These are phyloP conservation scores for Boletellus ananas DNA, from an alignment of 768 basidiomycete species.

Conservation along the genomic window DNA sequence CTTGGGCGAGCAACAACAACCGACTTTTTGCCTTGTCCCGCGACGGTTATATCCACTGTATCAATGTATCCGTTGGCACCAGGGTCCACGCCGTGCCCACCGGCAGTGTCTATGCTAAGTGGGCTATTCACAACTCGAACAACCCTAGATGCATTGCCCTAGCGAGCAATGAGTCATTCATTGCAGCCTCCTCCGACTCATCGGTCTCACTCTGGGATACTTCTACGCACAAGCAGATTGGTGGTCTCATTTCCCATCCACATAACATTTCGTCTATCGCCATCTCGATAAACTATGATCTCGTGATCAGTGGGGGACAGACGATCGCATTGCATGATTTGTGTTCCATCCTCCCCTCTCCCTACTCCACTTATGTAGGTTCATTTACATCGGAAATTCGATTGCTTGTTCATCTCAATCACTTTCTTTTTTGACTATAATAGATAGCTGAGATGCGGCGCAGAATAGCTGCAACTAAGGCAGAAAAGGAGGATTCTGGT, in stretches of 20 bases:
- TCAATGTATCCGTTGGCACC: no score
- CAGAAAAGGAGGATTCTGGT: not conserved
- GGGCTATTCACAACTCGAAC: not conserved
- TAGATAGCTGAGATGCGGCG: not conserved
- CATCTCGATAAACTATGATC: not conserved
- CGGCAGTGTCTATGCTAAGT: not conserved
- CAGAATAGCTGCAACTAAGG: not conserved
- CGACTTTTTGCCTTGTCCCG: not conserved
- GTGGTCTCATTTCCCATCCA: not conserved
- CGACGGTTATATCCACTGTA: not conserved
- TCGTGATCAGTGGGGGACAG: not conserved
- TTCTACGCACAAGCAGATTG: conserved; percentile 1
- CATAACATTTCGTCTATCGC: not conserved
- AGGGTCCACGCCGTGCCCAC: no score
- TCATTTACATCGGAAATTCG: not conserved
- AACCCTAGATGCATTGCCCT: not conserved
- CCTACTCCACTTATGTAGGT: no score
- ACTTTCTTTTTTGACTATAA: not conserved
- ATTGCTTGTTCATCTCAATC: not conserved
- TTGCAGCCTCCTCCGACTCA: not conserved
- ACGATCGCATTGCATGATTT: not conserved
- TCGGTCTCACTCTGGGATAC: conserved; percentile 10
- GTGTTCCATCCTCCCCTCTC: not conserved
- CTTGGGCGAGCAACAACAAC: not conserved
- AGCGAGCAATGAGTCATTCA: not conserved